A percentile compares a stretch with the other conserved stretches of the same genome.
Conservation (phyloP, 768 basidiomycete species). For the Amanita fuliginea region DNA sequence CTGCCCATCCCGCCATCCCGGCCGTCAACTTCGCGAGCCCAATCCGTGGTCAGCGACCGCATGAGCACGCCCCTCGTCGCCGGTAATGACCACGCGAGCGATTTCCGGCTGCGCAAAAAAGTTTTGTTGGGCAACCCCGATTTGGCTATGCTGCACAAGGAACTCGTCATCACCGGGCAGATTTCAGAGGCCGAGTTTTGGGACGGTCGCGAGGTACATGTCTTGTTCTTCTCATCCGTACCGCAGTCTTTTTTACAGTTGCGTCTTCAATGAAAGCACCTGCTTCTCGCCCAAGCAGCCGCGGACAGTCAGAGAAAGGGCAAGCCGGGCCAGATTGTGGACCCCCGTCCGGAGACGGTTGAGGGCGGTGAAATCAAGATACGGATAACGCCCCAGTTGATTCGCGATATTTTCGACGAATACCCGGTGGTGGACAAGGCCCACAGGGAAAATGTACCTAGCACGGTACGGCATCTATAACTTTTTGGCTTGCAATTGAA, state of each 20-base stretch:
- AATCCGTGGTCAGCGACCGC: conserved; percentile 46
- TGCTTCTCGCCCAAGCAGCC: conserved; percentile 67
- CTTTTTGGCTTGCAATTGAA: background rate
- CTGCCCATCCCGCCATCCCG: conserved; percentile 23
- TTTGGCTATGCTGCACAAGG: conserved; percentile 71
- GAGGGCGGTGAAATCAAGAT: conserved; percentile 84
- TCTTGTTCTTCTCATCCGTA: conserved; percentile 8
- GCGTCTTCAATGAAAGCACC: conserved; percentile 37
- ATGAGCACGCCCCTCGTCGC: conserved; percentile 44
- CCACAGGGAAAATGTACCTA: conserved; percentile 87
- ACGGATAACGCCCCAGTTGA: conserved; percentile 81
- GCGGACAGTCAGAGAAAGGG: conserved; percentile 67
- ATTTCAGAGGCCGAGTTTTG: conserved; percentile 94
- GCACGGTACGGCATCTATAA: conserved; percentile 40
- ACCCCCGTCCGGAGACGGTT: conserved; percentile 77
- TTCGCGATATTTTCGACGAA: conserved; percentile 95
- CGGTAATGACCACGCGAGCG: conserved; percentile 48
- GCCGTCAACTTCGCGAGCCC: conserved; percentile 46
- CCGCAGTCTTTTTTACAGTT: conserved; percentile 9
- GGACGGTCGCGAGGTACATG: conserved; percentile 83
- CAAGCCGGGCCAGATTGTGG: conserved; percentile 78
- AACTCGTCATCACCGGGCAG: conserved; percentile 76
- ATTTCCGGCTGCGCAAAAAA: conserved; percentile 67
- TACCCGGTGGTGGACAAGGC: conserved; percentile 92
- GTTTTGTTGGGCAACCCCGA: conserved; percentile 73